Conservation (phyloP, 768 basidiomycete genomes). For the Atractiella rhizophila region DNA sequence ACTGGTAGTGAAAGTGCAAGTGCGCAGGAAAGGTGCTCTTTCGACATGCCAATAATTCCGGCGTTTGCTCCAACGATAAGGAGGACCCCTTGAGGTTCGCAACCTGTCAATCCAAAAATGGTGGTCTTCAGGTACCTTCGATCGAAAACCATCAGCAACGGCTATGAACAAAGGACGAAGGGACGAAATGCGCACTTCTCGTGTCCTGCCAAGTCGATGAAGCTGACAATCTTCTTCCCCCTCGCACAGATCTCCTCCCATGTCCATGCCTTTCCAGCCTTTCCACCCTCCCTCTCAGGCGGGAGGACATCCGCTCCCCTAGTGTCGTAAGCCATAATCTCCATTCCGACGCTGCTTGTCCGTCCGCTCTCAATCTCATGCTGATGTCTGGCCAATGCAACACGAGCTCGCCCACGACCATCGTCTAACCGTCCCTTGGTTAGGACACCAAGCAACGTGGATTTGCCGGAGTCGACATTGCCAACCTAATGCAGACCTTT, state of each 20-base stretch:
- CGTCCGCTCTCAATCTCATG: slow-evolving; percentile 90
- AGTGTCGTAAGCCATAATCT: slow-evolving; percentile 30
- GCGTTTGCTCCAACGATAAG: slow-evolving; percentile 91
- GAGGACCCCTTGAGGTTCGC: slow-evolving; percentile 57
- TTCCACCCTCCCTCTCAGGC: slow-evolving; percentile 12
- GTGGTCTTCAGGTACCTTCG: slow-evolving; percentile 38
- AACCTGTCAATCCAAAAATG: slow-evolving; percentile 77
- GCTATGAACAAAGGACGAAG: background rate
- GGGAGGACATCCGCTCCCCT: slow-evolving; percentile 9
- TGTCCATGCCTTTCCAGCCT: slow-evolving; percentile 11
- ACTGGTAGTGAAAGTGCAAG: slow-evolving; percentile 81
- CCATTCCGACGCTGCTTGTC: slow-evolving; percentile 77
- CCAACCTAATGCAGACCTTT: slow-evolving; percentile 85
- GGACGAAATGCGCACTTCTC: slow-evolving; percentile 29
- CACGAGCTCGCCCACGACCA: slow-evolving; percentile 28
- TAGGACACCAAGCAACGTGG: slow-evolving; percentile 75
- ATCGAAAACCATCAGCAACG: background rate
- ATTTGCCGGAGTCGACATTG: slow-evolving; percentile 75
- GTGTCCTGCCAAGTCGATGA: slow-evolving; percentile 89
- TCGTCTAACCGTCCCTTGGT: slow-evolving; percentile 44
- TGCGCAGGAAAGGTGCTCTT: slow-evolving; percentile 87
- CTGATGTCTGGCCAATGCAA: slow-evolving; percentile 80
- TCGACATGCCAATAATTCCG: slow-evolving; percentile 32
- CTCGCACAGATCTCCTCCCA: slow-evolving; percentile 87
- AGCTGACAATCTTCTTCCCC: slow-evolving; percentile 77